A percentile compares a stretch with the other conserved stretches of the same genome.
Conservation (phyloP, 1,139 yeast species). For the Saccharomyces uvarum region DNA sequence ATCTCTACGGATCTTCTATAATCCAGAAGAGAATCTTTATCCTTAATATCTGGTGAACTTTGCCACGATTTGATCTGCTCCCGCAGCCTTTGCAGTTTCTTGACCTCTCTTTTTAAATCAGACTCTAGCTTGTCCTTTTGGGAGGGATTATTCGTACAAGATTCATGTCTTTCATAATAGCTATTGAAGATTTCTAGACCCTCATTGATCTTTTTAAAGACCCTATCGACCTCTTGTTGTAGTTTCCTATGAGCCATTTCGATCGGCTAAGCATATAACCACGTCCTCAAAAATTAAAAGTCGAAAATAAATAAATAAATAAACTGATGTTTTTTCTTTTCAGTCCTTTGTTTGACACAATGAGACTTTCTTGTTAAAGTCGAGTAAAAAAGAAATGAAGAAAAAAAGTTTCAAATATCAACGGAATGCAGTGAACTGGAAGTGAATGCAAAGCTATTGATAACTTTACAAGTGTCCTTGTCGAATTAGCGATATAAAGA, state of each 20-base stretch:
- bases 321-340: background rate
- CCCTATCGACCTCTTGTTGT: constrained; percentile 71
- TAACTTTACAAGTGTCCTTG: background rate
- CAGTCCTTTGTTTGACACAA: background rate
- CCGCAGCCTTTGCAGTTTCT: constrained; percentile 62
- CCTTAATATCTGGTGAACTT: constrained; percentile 63
- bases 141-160: constrained; percentile 51
- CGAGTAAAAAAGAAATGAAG: background rate
- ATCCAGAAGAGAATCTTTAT: constrained; percentile 53
- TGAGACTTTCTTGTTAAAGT: background rate
- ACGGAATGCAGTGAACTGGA: background rate
- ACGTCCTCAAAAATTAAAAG: background rate
- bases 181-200: constrained; percentile 65
- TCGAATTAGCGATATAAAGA: background rate
- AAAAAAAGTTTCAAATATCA: background rate
- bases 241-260: constrained; percentile 60
- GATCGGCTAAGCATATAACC: constrained; percentile 1
- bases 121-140: constrained; percentile 66
- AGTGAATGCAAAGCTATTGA: background rate
- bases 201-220: constrained; percentile 69
- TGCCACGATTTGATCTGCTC: constrained; percentile 78
- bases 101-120: constrained; percentile 68
- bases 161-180: constrained; percentile 60
- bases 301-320: background rate
- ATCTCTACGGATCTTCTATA: constrained; percentile 60